phyloP scores from a whole-genome alignment of 306 rosid genomes.

The Vigna hirtella region DNA sequence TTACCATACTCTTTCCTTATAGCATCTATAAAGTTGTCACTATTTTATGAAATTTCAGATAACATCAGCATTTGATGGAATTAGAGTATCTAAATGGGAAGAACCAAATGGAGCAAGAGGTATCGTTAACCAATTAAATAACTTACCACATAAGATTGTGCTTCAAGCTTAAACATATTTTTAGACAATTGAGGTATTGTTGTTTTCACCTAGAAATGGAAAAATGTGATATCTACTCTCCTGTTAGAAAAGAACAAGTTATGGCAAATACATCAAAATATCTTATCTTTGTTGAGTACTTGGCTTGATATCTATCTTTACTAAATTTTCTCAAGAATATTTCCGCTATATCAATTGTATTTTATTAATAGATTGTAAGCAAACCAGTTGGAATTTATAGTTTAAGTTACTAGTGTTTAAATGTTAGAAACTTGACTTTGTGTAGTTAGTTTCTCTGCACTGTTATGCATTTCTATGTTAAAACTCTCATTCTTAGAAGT shows the following conservation, averaged over 20 bases:
- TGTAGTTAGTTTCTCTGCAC: conserved; percentile 9
- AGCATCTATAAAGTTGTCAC: conserved; percentile 39
- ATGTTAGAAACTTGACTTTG: conserved; percentile 20
- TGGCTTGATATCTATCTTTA: conserved; percentile 16
- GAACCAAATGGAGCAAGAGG: conserved; percentile 96
- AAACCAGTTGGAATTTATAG: neutral
- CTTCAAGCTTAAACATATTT: conserved; percentile 19
- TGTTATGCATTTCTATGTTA: conserved; percentile 24
- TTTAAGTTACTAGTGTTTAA: conserved; percentile 3
- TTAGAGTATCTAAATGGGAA: conserved; percentile 80
- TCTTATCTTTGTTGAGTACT: conserved; percentile 14
- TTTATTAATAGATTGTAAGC: conserved; percentile 22
- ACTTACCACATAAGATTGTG: neutral
- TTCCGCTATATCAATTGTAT: neutral
- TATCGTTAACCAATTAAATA: conserved; percentile 45
- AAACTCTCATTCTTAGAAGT: conserved; percentile 14
- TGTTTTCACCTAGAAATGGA: conserved; percentile 12
- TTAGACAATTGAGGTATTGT: conserved; percentile 23
- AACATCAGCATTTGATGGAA: conserved; percentile 93
- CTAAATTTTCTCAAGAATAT: conserved; percentile 18
- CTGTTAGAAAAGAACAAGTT: conserved; percentile 17
- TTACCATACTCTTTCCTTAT: conserved; percentile 37
- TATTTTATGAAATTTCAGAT: conserved; percentile 59
- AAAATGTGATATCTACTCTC: conserved; percentile 17
- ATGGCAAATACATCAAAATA: conserved; percentile 5